Conservation (phyloP, 352 stramenopile genomes). For the Thalassiosira pacifica region DNA sequence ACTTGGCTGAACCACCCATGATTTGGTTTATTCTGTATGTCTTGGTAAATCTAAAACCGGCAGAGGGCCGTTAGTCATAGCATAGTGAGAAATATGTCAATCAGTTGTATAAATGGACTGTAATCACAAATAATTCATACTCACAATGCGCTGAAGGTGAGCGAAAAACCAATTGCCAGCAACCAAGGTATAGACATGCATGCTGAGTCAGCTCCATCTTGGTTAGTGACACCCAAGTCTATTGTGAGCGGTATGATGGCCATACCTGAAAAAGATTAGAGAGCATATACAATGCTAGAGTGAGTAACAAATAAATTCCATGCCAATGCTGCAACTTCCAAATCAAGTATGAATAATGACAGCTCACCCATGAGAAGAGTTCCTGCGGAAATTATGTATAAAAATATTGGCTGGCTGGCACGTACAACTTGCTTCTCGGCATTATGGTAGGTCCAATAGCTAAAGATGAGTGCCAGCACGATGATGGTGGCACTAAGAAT, state of each 20-base stretch:
- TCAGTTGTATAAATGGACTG: no score
- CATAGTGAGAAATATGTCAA: background rate
- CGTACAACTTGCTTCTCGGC: slow-evolving; percentile 31
- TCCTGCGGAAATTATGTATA: slow-evolving; percentile 47
- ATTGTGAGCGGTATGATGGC: slow-evolving; percentile 36
- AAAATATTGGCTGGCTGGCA: slow-evolving; percentile 48
- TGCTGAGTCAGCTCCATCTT: slow-evolving; percentile 12
- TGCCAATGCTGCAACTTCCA: no score
- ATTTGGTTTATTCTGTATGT: slow-evolving; percentile 24
- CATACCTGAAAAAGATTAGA: no score
- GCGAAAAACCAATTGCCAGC: slow-evolving; percentile 31
- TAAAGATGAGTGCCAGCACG: slow-evolving; percentile 23
- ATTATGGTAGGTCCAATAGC: slow-evolving; percentile 35
- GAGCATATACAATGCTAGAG: no score
- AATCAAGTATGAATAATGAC: no score
- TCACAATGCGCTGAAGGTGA: slow-evolving; percentile 36
- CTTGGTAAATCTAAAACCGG: slow-evolving; percentile 26
- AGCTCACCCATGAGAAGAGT: slow-evolving; percentile 54
- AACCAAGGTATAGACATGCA: slow-evolving; percentile 48
- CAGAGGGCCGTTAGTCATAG: no score
- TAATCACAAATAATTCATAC: no score
- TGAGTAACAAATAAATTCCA: no score
- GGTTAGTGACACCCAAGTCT: slow-evolving; percentile 11
- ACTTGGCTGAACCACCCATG: slow-evolving; percentile 36
- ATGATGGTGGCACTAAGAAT: slow-evolving; percentile 36